Conservation (phyloP, 495 filamentous ascomycete species). For the Niebla homalea region DNA sequence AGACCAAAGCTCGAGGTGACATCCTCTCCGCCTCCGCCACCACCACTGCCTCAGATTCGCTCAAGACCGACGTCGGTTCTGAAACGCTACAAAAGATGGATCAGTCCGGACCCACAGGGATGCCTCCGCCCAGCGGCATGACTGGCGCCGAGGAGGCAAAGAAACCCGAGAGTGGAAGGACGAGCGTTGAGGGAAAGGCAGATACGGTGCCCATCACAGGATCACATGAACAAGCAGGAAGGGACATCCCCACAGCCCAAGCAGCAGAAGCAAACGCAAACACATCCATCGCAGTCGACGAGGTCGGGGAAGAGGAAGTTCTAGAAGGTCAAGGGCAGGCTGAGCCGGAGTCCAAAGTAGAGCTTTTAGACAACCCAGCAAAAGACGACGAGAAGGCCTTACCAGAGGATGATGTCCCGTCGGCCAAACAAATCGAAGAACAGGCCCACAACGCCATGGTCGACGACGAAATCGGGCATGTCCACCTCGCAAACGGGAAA, state of each 20-base stretch:
- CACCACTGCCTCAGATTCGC: background rate
- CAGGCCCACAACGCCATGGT: conserved; percentile 8
- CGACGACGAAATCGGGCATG: background rate
- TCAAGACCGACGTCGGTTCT: background rate
- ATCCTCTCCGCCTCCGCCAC: background rate
- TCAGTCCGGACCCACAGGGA: conserved; percentile 8
- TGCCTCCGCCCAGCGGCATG: conserved; percentile 13
- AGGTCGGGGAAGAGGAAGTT: background rate
- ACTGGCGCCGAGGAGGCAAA: conserved; percentile 26
- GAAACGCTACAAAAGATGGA: conserved; percentile 9
- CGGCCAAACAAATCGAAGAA: too few relatives aligned
- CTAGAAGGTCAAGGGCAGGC: conserved; percentile 10
- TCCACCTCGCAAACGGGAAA: background rate
- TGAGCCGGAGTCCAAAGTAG: background rate
- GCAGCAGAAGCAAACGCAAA: background rate
- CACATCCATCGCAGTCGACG: background rate
- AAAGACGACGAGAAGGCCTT: too few relatives aligned
- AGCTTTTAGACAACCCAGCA: too few relatives aligned
- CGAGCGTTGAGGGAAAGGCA: conserved; percentile 10
- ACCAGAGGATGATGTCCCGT: too few relatives aligned
- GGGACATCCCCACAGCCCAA: background rate
- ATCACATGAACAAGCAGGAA: background rate
- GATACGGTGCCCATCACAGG: conserved; percentile 1
- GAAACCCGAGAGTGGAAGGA: conserved; percentile 22
- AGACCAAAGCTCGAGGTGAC: conserved; percentile 16